These are phyloP conservation scores for Aspergillus sp. DNA, from an alignment of 2,329 filamentous ascomycete species.

Conservation along the genomic window DNA sequence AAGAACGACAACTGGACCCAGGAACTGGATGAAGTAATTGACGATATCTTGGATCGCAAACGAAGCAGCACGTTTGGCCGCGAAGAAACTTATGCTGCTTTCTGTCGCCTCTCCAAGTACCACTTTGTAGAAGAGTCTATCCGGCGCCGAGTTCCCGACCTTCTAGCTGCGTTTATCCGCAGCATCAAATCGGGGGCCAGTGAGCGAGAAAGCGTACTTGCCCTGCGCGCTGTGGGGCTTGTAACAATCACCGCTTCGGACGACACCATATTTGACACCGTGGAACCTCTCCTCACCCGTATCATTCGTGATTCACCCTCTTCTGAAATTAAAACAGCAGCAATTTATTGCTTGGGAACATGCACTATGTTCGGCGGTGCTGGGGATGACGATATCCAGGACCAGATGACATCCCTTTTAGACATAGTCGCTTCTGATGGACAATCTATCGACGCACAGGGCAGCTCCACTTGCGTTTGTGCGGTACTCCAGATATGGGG, in stretches of 20 bases:
- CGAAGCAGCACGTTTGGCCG: conserved; percentile 71
- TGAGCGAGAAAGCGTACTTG: conserved; percentile 67
- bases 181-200: conserved; percentile 69
- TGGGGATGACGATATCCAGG: conserved; percentile 64
- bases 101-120: conserved; percentile 65
- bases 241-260: conserved; percentile 67
- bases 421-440: conserved; percentile 81
- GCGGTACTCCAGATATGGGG: conserved; percentile 78
- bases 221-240: conserved; percentile 69
- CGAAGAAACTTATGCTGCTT: conserved; percentile 62
- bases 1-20: conserved; percentile 58
- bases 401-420: conserved; percentile 72
- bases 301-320: conserved; percentile 68
- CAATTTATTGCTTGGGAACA: conserved; percentile 73
- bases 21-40: conserved; percentile 64
- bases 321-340: conserved; percentile 63
- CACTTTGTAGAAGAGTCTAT: conserved; percentile 67
- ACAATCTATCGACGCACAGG: conserved; percentile 66
- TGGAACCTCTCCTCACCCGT: conserved; percentile 59
- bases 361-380: conserved; percentile 75
- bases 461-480: conserved; percentile 68
- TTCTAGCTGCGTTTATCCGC: conserved; percentile 65
- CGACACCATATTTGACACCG: conserved; percentile 64
- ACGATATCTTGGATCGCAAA: conserved; percentile 74
- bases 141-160: conserved; percentile 57